Base-by-base conservation (phyloP, 805 yeast species). In the Hanseniaspora occidentalis region DNA sequence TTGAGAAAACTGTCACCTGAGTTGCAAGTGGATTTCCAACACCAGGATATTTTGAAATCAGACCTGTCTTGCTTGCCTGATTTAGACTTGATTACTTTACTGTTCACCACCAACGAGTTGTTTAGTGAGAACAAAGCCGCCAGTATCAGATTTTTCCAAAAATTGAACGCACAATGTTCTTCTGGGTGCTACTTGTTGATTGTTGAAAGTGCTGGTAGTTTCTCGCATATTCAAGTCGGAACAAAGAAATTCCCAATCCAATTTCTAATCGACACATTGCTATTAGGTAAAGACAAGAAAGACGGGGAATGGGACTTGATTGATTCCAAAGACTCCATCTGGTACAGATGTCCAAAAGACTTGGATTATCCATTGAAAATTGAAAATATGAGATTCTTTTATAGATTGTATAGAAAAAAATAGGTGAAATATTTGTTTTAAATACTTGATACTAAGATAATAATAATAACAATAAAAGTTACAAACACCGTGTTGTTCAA, bases 141-240 rank as follows among this genome's bases (percentile, higher is more conserved):
- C 34, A 71, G 94, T 4, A 69, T 84, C 29, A 61, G 67, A 40
- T 65, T 81, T 38, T 62, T 85, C 40, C 76, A 77, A 44, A 53
- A 60, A 9, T 57, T 85, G 43, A 69, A 73, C 40, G 47, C 52
- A 4, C 33, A 53, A 6, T 83, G 94, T 57, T 53, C 58, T 26
- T 41, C 56, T 1, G 92, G 88, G 0, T 60, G 84, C 13, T 57
- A 71, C 22, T 58, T 85, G 26, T 63, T 86, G 35, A 74, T 85
- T 19, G 73, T 84, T 2, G 96, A 85, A 52, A 79, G 92, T 60
- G 96, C 96, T 0, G 95, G 96, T 1, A 81, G 94, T 8, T 85
- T 78, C 58, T 83, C 94, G 1, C 79, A 84, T 50, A 81, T 85
- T 29, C 69, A 75, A 2, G 70, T 85, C 34, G 95, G 95, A 3